phyloP scores from a whole-genome alignment of 441 rosid genomes.

The Hura crepitans region DNA sequence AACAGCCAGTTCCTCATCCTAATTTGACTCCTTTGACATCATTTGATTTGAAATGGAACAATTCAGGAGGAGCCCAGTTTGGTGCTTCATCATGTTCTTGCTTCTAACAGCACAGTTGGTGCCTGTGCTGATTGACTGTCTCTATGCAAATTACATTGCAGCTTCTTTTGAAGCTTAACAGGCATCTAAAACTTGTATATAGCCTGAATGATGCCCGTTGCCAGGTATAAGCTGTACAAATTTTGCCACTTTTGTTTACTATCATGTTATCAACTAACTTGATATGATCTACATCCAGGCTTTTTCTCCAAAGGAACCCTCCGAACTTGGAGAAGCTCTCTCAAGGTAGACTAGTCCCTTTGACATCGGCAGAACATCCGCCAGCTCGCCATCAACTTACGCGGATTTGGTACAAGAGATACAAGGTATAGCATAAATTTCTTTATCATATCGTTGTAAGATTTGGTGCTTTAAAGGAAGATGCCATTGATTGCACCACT shows the following conservation, averaged over 20 bases:
- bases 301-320: constrained; percentile 74
- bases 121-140: constrained; percentile 57
- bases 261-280: background rate
- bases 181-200: constrained; percentile 79
- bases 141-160: constrained; percentile 77
- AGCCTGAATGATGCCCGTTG: constrained; percentile 88
- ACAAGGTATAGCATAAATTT: constrained; percentile 50
- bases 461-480: constrained; percentile 72
- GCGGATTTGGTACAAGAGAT: constrained; percentile 69
- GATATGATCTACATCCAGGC: constrained; percentile 42
- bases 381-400: constrained; percentile 52
- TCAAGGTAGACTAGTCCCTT: constrained; percentile 69
- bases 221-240: constrained; percentile 50
- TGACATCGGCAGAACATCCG: constrained; percentile 52
- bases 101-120: constrained; percentile 9
- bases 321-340: constrained; percentile 70
- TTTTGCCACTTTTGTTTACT: background rate
- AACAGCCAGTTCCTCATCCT: constrained; percentile 32
- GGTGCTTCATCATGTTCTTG: background rate
- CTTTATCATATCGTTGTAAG: background rate
- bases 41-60: constrained; percentile 72
- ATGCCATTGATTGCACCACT: constrained; percentile 66
- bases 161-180: constrained; percentile 90
- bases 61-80: constrained; percentile 47
- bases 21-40: no score